A percentile compares a stretch with the other conserved stretches of the same genome.
Conservation (phyloP, 208 protist species). For the Leishmania guyanensis region DNA sequence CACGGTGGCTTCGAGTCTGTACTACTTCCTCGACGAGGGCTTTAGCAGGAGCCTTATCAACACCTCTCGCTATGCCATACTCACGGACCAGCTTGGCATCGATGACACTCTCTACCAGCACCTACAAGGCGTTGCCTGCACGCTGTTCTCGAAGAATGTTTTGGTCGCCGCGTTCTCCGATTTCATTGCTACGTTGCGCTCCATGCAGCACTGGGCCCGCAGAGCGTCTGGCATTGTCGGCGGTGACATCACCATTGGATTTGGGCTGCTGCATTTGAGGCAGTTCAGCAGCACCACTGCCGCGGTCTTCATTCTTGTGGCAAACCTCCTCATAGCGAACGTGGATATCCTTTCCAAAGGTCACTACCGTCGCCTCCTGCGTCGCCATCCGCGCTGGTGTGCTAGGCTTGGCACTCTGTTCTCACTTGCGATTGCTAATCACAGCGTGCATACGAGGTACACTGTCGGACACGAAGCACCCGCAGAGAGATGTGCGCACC, state of each 20-base stretch:
- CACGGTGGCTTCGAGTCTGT: slow-evolving; percentile 40
- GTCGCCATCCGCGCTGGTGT: slow-evolving; percentile 48
- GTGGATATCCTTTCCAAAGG: slow-evolving; percentile 71
- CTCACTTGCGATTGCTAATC: slow-evolving; percentile 36
- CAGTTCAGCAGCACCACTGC: slow-evolving; percentile 26
- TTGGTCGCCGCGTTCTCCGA: no score
- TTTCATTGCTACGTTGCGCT: slow-evolving; percentile 51
- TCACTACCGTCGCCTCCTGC: slow-evolving; percentile 63
- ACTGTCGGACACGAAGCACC: slow-evolving; percentile 22
- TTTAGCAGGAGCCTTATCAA: slow-evolving; percentile 50
- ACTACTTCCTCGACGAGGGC: slow-evolving; percentile 60
- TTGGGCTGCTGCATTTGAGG: slow-evolving; percentile 34
- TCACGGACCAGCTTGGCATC: slow-evolving; percentile 45
- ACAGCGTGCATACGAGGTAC: slow-evolving; percentile 25
- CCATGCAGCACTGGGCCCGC: slow-evolving; percentile 72
- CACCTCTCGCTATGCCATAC: slow-evolving; percentile 49
- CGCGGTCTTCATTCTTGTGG: slow-evolving; percentile 46
- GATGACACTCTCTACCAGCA: neutral
- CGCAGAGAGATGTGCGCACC: slow-evolving; percentile 50
- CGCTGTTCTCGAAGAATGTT: no score
- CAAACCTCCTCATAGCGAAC: slow-evolving; percentile 46
- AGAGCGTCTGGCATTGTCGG: slow-evolving; percentile 21
- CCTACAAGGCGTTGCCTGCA: slow-evolving; percentile 38
- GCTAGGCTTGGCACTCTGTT: slow-evolving; percentile 56
- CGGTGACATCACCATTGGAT: slow-evolving; percentile 36